These are phyloP conservation scores for Neofusicoccum umdonicola DNA, from an alignment of 2,329 filamentous ascomycete genomes.

Conservation along the genomic window DNA sequence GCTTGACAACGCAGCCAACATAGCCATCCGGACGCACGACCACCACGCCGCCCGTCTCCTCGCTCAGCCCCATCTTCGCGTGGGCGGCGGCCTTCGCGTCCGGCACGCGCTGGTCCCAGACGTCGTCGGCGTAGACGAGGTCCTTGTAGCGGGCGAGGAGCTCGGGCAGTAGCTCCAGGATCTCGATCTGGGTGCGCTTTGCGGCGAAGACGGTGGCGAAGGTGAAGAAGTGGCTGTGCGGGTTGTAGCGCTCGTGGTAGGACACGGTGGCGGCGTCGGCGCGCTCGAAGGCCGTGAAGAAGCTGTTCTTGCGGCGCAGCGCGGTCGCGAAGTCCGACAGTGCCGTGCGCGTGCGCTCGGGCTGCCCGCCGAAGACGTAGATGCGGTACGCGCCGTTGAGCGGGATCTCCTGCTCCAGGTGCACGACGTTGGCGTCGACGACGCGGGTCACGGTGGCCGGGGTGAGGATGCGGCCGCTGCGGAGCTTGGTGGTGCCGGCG, in stretches of 20 bases:
- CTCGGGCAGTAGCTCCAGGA: conserved; percentile 66
- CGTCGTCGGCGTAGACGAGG: conserved; percentile 83
- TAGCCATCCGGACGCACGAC: conserved; percentile 87
- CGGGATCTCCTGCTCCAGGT: conserved; percentile 85
- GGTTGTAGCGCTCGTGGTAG: conserved; percentile 79
- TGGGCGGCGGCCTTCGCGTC: conserved; percentile 73
- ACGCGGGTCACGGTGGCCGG: conserved; percentile 82
- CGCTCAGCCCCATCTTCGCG: conserved; percentile 78
- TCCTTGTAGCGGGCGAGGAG: conserved; percentile 73
- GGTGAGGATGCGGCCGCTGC: conserved; percentile 71
- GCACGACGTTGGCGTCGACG: conserved; percentile 83
- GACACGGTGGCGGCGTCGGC: conserved; percentile 47
- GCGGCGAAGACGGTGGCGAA: conserved; percentile 73
- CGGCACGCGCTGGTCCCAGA: conserved; percentile 68
- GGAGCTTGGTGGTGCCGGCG: conserved; percentile 57
- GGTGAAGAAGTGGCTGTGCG: conserved; percentile 79
- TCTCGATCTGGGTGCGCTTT: conserved; percentile 67
- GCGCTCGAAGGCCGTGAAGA: conserved; percentile 53
- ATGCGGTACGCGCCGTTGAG: conserved; percentile 85
- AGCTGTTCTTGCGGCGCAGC: conserved; percentile 65
- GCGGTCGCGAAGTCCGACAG: conserved; percentile 67
- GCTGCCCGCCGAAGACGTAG: conserved; percentile 78
- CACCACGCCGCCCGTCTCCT: conserved; percentile 72
- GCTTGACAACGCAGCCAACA: conserved; percentile 69
- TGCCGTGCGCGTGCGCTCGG: conserved; percentile 57